Base-by-base conservation (phyloP, 768 basidiomycete species). In the Panellus pusillus region DNA sequence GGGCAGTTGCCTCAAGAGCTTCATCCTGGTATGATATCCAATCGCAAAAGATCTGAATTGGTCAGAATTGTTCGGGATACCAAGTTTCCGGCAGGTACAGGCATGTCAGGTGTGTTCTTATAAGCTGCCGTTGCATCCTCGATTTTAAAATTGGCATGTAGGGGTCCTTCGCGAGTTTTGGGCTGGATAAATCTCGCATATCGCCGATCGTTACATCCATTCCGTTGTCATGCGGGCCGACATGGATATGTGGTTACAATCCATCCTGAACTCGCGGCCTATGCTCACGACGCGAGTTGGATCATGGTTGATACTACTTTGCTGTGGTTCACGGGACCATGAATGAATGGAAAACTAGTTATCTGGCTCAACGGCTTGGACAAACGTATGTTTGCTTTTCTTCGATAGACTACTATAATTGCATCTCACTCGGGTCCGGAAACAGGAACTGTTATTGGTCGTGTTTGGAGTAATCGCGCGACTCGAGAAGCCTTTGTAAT, bases 251-350 rank as follows among this genome's bases (percentile, higher is more conserved):
- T 50, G 7, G 29, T 50, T n/a, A 50, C 48, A 2, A 54, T 54
- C 2, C 31, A 54, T 13, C 39, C 45, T 3, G 36, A 27, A 3
- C 45, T 54, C 6, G 44, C 52, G 2, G 6, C 36, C 9, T 19
- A 47, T 14, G 38, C 27, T 2, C 29, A 14, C 3, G 44, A 47
- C 3, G 45, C 52, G 18, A 17, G n/a, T 3, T 53, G 52, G 44
- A 53, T 53, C 20, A 53, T 53, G 52, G 44, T 53, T 32, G 52
- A 53, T 31, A 54, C 52, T 1, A 54, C 52, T 54, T 54, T 35
- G 45, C 28, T 9, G 45, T 47, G 3, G 45, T 54, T 40, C 44
- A 46, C 14, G 53, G 53, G 1, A 44, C 40, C 6, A 54, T 46
- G 11, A 54, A 54, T 29, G 53, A 47, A 31, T 54, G 53, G 53